These are phyloP conservation scores for Oryza glumipatula DNA, from an alignment of 176 grass and related monocot genomes.

Conservation along the genomic window DNA sequence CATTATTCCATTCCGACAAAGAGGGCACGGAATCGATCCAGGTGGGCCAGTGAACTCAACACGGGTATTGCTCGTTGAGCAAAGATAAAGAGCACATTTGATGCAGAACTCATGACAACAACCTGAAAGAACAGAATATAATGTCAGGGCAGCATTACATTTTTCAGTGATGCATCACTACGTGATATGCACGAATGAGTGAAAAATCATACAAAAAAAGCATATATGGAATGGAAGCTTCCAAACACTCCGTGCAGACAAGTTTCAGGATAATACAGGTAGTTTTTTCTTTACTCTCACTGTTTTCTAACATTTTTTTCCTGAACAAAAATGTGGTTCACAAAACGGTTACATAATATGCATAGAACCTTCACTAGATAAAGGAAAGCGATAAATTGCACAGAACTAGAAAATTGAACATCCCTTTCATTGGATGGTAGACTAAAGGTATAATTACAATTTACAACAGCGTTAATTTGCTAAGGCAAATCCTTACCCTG, in stretches of 20 bases:
- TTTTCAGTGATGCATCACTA: neutral
- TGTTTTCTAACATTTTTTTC: conserved; percentile 21
- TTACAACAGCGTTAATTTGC: conserved; percentile 1
- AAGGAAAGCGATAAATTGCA: neutral
- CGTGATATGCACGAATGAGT: conserved; percentile 1
- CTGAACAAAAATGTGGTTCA: conserved; percentile 3
- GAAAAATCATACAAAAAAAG: conserved; percentile 26
- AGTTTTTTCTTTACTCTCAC: neutral
- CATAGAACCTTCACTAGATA: neutral
- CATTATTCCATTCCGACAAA: conserved; percentile 84
- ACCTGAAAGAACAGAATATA: conserved; percentile 59
- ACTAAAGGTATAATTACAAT: conserved; percentile 9
- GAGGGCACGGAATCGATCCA: conserved; percentile 92
- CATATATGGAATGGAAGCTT: conserved; percentile 6
- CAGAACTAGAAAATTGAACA: neutral
- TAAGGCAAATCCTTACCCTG: neutral
- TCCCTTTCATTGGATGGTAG: neutral
- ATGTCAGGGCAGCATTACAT: conserved; percentile 14
- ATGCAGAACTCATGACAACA: conserved; percentile 93
- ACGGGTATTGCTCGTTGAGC: conserved; percentile 77
- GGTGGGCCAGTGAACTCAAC: conserved; percentile 62
- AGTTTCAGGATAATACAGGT: conserved; percentile 25
- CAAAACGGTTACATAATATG: conserved; percentile 23
- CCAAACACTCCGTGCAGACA: neutral
- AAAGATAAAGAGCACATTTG: conserved; percentile 91